Evolutionary conservation across 129 eudicot genomes (phyloP).

Genomic region (Deinandra increscens): DNA sequence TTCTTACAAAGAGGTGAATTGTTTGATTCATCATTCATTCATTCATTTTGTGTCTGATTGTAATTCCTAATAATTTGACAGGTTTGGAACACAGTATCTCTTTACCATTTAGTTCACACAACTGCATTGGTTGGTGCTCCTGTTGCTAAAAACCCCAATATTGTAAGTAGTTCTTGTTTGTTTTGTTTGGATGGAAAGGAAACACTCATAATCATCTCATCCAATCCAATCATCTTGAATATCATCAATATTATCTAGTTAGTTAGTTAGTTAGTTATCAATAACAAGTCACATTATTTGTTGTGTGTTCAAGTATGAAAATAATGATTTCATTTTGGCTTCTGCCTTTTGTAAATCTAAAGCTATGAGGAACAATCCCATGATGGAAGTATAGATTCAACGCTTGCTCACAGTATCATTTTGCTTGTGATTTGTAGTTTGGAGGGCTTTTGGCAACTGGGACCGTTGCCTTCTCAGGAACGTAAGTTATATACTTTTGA

Average conservation of each 20-base stretch:
- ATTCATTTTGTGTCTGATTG: neutral
- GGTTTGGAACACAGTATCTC: conserved; percentile 93
- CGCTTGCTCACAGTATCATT: conserved; percentile 5
- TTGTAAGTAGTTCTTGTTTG: conserved; percentile 44
- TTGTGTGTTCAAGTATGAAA: neutral
- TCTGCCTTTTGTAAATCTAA: neutral
- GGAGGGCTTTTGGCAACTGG: conserved; percentile 87
- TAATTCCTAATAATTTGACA: too few relatives aligned
- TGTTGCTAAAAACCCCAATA: conserved; percentile 59
- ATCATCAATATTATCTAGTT: too few relatives aligned
- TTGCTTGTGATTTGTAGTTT: conserved; percentile 46
- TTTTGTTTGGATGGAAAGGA: too few relatives aligned
- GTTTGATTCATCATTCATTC: neutral
- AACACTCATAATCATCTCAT: too few relatives aligned
- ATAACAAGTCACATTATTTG: neutral
- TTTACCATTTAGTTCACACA: conserved; percentile 93
- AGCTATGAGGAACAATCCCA: neutral
- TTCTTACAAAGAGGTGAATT: conserved; percentile 62
- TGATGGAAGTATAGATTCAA: neutral
- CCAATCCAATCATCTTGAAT: too few relatives aligned
- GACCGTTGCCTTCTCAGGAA: conserved; percentile 83
- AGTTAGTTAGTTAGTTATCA: too few relatives aligned
- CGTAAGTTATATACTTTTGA: conserved; percentile 56
- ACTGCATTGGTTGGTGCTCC: conserved; percentile 93
- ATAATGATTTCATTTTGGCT: neutral